These are phyloP conservation scores for Cymodocea nodosa DNA, from an alignment of 116 monocot species.

Conservation along the genomic window DNA sequence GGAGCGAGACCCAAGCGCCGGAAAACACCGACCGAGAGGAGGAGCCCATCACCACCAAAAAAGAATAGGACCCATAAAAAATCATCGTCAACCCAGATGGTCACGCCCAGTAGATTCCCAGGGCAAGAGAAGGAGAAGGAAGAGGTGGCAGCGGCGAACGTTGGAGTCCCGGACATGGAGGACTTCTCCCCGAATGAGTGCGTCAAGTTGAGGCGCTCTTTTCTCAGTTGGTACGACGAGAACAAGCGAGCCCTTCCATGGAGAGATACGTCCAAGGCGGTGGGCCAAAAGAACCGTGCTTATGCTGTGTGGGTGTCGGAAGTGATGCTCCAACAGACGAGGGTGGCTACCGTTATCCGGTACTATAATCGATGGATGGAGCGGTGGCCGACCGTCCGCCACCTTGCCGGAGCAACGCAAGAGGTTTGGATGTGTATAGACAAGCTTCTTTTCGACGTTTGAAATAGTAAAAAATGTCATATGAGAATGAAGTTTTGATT, in stretches of 20 bases:
- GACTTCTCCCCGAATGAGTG: constrained; percentile 44
- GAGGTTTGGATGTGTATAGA: constrained; percentile 23
- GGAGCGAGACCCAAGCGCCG: neutral
- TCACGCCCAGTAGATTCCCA: neutral
- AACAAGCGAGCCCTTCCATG: constrained; percentile 63
- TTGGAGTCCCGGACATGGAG: constrained; percentile 46
- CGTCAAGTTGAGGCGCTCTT: constrained; percentile 26
- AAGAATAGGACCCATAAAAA: neutral
- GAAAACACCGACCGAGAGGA: neutral
- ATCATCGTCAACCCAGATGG: neutral
- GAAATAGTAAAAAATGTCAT: neutral
- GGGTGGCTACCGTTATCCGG: constrained; percentile 48
- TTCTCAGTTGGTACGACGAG: constrained; percentile 81
- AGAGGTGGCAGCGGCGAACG: neutral
- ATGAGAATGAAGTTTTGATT: neutral
- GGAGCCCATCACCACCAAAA: too few species aligned
- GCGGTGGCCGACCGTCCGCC: constrained; percentile 60
- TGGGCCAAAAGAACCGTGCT: constrained; percentile 22
- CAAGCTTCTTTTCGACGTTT: neutral
- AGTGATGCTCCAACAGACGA: constrained; percentile 95
- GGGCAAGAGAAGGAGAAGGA: neutral
- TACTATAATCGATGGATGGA: constrained; percentile 90
- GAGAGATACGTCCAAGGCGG: constrained; percentile 17
- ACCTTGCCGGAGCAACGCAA: constrained; percentile 52
- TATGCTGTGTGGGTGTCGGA: constrained; percentile 97